Conservation (phyloP, 2,329 filamentous ascomycete genomes). For the Akanthomyces dipterigenus region DNA sequence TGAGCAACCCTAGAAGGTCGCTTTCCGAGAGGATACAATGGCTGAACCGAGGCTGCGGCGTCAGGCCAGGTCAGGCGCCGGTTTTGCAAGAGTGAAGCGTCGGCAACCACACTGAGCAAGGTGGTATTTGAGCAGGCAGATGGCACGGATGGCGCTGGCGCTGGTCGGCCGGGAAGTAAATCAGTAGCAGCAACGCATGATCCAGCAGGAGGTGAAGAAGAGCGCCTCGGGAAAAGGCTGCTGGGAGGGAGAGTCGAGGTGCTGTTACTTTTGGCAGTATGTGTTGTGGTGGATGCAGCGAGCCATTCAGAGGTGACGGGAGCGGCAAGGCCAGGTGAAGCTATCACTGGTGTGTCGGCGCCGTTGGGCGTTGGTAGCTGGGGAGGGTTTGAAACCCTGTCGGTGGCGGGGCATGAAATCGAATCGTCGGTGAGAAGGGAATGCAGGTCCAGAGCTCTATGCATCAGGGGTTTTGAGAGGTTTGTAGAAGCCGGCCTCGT, state of each 20-base stretch:
- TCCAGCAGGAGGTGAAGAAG: not conserved
- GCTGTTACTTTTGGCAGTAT: not conserved
- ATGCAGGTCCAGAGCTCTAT: not conserved
- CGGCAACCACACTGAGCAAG: not conserved
- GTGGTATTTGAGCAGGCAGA: not conserved
- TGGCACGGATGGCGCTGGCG: not conserved
- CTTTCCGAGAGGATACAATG: conserved; percentile 17
- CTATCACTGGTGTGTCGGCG: not conserved
- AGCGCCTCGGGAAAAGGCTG: not conserved
- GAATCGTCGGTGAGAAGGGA: not conserved
- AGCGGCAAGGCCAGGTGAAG: conserved; percentile 2
- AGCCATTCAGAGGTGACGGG: not conserved
- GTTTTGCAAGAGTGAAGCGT: not conserved
- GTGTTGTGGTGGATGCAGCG: not conserved
- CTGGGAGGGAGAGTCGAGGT: not conserved
- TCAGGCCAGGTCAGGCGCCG: not conserved
- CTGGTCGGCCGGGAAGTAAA: not conserved
- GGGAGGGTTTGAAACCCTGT: not conserved
- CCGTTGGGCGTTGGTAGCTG: not conserved
- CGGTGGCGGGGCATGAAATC: not conserved
- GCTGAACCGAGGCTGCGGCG: not conserved
- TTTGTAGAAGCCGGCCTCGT: not conserved
- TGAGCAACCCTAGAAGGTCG: conserved; percentile 17
- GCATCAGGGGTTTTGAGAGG: not conserved
- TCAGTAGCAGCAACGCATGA: conserved; percentile 5